Conservation (phyloP, 2,329 filamentous ascomycete species). For the Pleomassaria siparia region DNA sequence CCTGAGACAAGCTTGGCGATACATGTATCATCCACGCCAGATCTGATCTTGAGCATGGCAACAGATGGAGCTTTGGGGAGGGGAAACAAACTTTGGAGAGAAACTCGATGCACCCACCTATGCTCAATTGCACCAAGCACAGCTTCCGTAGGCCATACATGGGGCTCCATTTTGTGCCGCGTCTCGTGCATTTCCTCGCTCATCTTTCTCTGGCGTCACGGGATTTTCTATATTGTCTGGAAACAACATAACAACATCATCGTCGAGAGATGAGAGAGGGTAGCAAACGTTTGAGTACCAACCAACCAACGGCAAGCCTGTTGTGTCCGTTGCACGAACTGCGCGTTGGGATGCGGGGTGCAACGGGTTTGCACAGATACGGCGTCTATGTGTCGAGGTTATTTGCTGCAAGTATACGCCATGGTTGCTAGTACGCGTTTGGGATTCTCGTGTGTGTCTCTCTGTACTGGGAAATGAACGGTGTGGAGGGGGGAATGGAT, state of each 20-base stretch:
- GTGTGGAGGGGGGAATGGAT: too few relatives aligned
- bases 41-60: constrained; percentile 7
- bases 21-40: not conserved
- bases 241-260: not conserved
- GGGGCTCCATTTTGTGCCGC: too few relatives aligned
- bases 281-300: not conserved
- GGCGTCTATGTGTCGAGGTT: constrained; percentile 14
- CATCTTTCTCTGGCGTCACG: too few relatives aligned
- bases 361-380: constrained; percentile 16
- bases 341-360: constrained; percentile 24
- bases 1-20: constrained; percentile 8
- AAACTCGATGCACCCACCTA: not conserved
- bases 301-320: constrained; percentile 3
- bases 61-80: too few relatives aligned
- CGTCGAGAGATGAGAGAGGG: not conserved
- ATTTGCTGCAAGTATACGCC: constrained; percentile 28
- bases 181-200: too few relatives aligned
- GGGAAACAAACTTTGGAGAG: too few relatives aligned
- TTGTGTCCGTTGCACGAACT: constrained; percentile 20
- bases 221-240: too few relatives aligned
- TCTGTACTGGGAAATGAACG: not conserved
- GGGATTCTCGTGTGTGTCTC: constrained; percentile 12
- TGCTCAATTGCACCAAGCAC: not conserved
- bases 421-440: constrained; percentile 19
- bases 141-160: not conserved